Conservation (phyloP, 1,284 basidiomycete genomes). For the Ustilago sp. region DNA sequence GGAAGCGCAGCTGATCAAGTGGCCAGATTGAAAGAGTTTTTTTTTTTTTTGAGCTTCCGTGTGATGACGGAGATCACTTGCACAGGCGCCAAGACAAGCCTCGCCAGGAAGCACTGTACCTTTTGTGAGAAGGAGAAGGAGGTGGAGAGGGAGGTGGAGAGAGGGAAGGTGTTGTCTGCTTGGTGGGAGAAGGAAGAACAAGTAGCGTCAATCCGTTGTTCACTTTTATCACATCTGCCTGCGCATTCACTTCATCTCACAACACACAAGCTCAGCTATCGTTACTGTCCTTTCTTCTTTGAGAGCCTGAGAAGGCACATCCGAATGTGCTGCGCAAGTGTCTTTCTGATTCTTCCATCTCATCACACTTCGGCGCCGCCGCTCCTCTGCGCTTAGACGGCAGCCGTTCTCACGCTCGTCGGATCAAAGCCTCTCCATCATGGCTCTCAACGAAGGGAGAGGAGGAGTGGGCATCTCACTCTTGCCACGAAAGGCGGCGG, state of each 20-base stretch:
- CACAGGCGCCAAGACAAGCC: background rate
- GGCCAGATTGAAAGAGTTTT: background rate
- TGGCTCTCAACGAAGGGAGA: background rate
- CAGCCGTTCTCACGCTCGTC: background rate
- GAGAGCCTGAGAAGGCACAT: conserved; percentile 12
- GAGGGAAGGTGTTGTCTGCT: background rate
- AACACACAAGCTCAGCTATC: background rate
- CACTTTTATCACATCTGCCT: background rate
- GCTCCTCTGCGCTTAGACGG: background rate
- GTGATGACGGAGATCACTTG: background rate
- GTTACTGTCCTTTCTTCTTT: background rate
- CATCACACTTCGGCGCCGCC: background rate
- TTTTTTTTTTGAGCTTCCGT: background rate
- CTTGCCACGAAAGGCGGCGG: background rate
- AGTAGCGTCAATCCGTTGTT: background rate
- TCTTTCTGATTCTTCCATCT: background rate
- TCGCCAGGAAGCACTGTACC: background rate
- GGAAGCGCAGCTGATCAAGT: background rate
- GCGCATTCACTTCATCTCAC: background rate
- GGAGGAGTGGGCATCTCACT: background rate
- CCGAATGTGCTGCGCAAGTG: background rate
- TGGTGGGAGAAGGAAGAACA: background rate
- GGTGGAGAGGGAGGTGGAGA: background rate
- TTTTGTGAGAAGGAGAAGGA: background rate
- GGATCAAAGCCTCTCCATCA: background rate